Percentiles rank a stretch among this genome's conserved stretches.
Conservation (phyloP, 345 rosid genomes). For the Linum lewisii region DNA sequence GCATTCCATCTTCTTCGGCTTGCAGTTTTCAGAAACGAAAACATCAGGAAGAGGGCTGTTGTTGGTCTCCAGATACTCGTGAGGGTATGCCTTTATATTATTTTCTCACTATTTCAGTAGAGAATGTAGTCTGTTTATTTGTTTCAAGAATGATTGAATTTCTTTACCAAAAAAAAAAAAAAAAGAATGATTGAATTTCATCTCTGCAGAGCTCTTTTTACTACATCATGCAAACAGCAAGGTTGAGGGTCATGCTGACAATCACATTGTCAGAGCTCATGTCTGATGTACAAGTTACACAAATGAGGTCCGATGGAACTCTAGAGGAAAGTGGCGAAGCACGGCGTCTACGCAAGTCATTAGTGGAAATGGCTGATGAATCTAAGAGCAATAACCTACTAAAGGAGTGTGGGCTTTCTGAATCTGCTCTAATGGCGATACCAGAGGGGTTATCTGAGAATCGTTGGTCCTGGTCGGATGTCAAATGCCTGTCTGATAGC, state of each 20-base stretch:
- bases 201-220: constrained; percentile 79
- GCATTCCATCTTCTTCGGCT: constrained; percentile 97
- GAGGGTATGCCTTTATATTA: constrained; percentile 39
- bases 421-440: constrained; percentile 42
- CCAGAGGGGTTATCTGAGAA: constrained; percentile 56
- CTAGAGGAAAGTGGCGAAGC: constrained; percentile 98
- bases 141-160: constrained; percentile 18
- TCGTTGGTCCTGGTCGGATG: constrained; percentile 86
- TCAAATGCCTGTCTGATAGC: constrained; percentile 64
- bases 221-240: constrained; percentile 82
- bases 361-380: constrained; percentile 93
- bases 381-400: constrained; percentile 48
- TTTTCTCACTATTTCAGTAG: neutral
- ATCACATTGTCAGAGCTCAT: constrained; percentile 92
- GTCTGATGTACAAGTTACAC: constrained; percentile 96
- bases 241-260: constrained; percentile 91
- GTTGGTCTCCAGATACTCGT: constrained; percentile 88
- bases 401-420: constrained; percentile 78
- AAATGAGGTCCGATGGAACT: constrained; percentile 86
- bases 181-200: constrained; percentile 17
- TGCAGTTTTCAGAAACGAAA: constrained; percentile 88
- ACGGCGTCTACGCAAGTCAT: constrained; percentile 68
- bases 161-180: too few relatives aligned
- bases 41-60: constrained; percentile 89
- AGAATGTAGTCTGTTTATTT: neutral